Evolutionary conservation across 192 early-diverging fungal species (phyloP).

Genomic region (Gigaspora rosea): DNA sequence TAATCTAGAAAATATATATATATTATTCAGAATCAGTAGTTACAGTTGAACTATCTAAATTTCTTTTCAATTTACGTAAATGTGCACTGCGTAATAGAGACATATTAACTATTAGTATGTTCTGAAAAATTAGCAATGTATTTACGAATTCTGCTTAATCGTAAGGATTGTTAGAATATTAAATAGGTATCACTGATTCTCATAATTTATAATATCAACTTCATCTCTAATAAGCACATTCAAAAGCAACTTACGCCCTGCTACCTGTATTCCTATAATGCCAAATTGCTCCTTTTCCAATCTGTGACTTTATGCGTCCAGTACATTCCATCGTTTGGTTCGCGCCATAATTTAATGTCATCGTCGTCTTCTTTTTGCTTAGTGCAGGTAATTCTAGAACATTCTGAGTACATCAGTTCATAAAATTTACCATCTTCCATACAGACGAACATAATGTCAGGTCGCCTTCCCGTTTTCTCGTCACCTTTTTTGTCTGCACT

Average conservation of each 20-base stretch:
- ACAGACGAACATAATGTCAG: conserved; percentile 9
- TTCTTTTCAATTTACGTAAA: not conserved
- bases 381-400: not conserved
- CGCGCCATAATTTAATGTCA: not conserved
- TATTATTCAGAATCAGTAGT: not conserved
- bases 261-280: conserved; percentile 6
- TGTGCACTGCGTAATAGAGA: not conserved
- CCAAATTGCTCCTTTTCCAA: conserved; percentile 6
- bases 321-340: not conserved
- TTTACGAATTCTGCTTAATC: not conserved
- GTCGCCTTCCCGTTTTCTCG: not conserved
- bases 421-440: conserved; percentile 16
- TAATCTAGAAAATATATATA: not conserved
- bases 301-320: not conserved
- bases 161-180: conserved; percentile 13
- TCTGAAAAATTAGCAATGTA: not conserved
- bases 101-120: conserved; percentile 7
- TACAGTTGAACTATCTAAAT: conserved; percentile 22
- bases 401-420: conserved; percentile 10
- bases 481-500: not conserved
- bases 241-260: not conserved
- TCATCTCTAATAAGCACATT: conserved; percentile 16
- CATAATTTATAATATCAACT: conserved; percentile 14
- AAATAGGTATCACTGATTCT: not conserved
- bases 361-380: not conserved